Percentiles rank a stretch among this genome's conserved stretches.
phyloP scores from a whole-genome alignment of 2,329 filamentous ascomycete species.

The Stagonosporopsis rhizophila region DNA sequence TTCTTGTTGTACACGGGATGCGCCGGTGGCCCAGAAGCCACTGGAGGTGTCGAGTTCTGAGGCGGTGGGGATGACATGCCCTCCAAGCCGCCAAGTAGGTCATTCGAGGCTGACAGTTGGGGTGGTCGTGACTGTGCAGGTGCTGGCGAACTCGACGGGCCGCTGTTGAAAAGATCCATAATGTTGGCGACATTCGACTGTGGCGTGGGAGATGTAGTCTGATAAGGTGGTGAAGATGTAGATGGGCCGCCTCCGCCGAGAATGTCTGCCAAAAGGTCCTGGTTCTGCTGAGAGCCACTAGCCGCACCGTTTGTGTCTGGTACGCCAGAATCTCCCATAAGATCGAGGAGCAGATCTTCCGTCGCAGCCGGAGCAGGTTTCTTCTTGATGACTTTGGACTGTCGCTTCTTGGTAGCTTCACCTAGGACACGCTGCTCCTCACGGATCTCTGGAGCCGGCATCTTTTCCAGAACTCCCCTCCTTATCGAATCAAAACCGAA shows the following conservation, averaged over 20 bases:
- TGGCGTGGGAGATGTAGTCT: slow-evolving; percentile 45
- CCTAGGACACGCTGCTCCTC: slow-evolving; percentile 92
- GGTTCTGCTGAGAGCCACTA: slow-evolving; percentile 70
- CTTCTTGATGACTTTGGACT: slow-evolving; percentile 68
- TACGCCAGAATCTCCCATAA: slow-evolving; percentile 84
- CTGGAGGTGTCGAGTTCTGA: slow-evolving; percentile 51
- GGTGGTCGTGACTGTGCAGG: slow-evolving; percentile 50
- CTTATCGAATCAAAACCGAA: slow-evolving; percentile 89
- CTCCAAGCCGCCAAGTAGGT: slow-evolving; percentile 55
- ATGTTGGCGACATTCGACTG: slow-evolving; percentile 66
- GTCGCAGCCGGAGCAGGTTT: slow-evolving; percentile 82
- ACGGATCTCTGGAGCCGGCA: slow-evolving; percentile 96
- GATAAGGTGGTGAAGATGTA: slow-evolving; percentile 55
- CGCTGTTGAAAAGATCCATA: slow-evolving; percentile 82
- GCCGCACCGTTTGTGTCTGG: slow-evolving; percentile 60
- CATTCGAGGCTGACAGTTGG: slow-evolving; percentile 44
- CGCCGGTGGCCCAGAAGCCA: slow-evolving; percentile 53
- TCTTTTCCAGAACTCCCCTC: slow-evolving; percentile 90
- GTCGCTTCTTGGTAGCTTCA: slow-evolving; percentile 66
- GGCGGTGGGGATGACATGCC: slow-evolving; percentile 57
- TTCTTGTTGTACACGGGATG: slow-evolving; percentile 87
- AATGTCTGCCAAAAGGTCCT: slow-evolving; percentile 90
- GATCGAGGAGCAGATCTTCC: slow-evolving; percentile 87
- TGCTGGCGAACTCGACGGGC: slow-evolving; percentile 51
- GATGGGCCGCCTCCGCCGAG: slow-evolving; percentile 72